phyloP scores from a whole-genome alignment of 176 grass and related monocot genomes.

The Leersia perrieri region DNA sequence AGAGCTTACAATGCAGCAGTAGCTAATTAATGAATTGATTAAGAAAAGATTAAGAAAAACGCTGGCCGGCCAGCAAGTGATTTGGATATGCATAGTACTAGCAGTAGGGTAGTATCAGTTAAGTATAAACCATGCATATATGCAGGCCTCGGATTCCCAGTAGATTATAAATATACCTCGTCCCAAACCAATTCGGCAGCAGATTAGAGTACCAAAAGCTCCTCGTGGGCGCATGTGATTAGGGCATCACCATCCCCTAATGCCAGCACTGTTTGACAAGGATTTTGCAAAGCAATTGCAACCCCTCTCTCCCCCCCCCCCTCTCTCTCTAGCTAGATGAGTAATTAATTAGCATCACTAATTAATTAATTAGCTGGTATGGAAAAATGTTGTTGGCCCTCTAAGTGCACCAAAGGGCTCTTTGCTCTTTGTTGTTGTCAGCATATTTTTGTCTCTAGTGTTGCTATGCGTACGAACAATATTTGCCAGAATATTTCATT shows the following conservation, averaged over 20 bases:
- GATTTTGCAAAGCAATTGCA: not conserved
- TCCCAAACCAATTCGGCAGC: not conserved
- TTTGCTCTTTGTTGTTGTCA: constrained; percentile 4
- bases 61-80: not conserved
- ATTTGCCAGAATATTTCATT: not conserved
- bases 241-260: not conserved
- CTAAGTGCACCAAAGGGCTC: not conserved
- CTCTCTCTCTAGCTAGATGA: not conserved
- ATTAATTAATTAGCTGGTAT: constrained; percentile 8
- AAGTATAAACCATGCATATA: no score
- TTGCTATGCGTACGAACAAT: not conserved
- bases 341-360: not conserved
- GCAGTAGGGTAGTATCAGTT: no score
- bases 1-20: not conserved
- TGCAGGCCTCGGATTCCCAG: constrained; percentile 25
- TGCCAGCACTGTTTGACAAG: not conserved
- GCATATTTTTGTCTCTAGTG: constrained; percentile 37
- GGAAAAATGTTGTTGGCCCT: constrained; percentile 19
- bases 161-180: not conserved
- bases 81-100: not conserved
- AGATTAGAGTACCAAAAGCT: not conserved
- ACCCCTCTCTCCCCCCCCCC: not conserved
- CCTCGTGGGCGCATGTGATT: not conserved
- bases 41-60: not conserved
- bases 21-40: no score